phyloP scores from a whole-genome alignment of 257 asterid species.

The Gynochthodes officinalis region DNA sequence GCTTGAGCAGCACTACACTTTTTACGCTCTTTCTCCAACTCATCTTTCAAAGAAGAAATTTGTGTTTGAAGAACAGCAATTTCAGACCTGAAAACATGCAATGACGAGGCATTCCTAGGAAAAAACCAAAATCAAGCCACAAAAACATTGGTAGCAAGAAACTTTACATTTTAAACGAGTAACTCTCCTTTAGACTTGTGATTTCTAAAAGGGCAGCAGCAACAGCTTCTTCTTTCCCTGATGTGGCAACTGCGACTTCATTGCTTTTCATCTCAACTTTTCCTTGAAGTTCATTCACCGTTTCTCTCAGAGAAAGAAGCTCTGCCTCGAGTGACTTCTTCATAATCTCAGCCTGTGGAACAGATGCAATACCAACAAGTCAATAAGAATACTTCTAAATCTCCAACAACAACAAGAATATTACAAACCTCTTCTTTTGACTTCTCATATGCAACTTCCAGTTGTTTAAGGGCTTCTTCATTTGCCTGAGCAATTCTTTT shows the following conservation, averaged over 20 bases:
- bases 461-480: slow-evolving; percentile 76
- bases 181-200: slow-evolving; percentile 60
- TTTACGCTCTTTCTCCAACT: slow-evolving; percentile 73
- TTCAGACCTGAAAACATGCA: slow-evolving; percentile 48
- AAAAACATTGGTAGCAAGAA: neutral
- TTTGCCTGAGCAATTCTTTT: slow-evolving; percentile 82
- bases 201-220: slow-evolving; percentile 62
- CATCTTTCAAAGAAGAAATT: slow-evolving; percentile 63
- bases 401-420: neutral
- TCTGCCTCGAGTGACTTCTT: slow-evolving; percentile 71
- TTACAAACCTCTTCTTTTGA: slow-evolving; percentile 51
- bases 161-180: slow-evolving; percentile 55
- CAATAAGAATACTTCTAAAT: slow-evolving; percentile 9
- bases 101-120: neutral
- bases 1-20: slow-evolving; percentile 76
- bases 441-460: slow-evolving; percentile 62
- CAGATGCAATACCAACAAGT: neutral
- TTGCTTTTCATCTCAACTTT: slow-evolving; percentile 56
- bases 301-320: slow-evolving; percentile 45
- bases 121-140: slow-evolving; percentile 2
- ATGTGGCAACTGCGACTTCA: slow-evolving; percentile 62
- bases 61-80: slow-evolving; percentile 57
- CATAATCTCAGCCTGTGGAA: slow-evolving; percentile 48
- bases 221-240: slow-evolving; percentile 77
- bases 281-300: slow-evolving; percentile 54